Conservation (phyloP, 768 basidiomycete species). For the Asterophora parasitica region DNA sequence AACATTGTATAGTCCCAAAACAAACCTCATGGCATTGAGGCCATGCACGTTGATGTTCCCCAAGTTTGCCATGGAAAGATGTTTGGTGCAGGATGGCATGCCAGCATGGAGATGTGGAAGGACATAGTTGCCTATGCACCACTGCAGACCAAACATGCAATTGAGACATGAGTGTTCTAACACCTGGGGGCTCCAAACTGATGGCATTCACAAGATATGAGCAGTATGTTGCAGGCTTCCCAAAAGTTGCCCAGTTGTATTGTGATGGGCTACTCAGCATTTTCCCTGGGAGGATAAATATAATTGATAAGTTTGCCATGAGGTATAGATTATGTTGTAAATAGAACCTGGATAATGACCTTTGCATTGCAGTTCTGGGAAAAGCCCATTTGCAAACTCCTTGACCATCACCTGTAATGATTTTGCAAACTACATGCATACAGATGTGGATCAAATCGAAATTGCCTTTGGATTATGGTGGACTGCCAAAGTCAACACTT, state of each 20-base stretch:
- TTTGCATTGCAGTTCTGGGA: neutral
- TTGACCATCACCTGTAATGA: neutral
- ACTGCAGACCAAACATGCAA: neutral
- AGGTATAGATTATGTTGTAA: neutral
- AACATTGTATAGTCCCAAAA: neutral
- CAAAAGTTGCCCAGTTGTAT: neutral
- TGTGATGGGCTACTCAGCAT: neutral
- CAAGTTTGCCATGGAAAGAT: neutral
- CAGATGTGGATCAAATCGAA: neutral
- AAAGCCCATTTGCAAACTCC: neutral
- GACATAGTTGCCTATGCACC: neutral
- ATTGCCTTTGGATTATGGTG: neutral
- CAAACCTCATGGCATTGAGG: neutral
- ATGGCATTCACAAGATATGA: neutral
- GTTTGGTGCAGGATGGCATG: neutral
- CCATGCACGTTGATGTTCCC: neutral
- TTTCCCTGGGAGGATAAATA: neutral
- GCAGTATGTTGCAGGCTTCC: neutral
- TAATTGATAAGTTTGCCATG: neutral
- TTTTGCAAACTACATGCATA: neutral
- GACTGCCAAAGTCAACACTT: neutral
- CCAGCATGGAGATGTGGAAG: neutral
- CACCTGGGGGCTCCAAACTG: neutral
- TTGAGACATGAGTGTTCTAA: neutral
- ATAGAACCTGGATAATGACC: neutral